Evolutionary conservation across 106 monocot genomes (phyloP).

Genomic region (Apostasia ramifera): DNA sequence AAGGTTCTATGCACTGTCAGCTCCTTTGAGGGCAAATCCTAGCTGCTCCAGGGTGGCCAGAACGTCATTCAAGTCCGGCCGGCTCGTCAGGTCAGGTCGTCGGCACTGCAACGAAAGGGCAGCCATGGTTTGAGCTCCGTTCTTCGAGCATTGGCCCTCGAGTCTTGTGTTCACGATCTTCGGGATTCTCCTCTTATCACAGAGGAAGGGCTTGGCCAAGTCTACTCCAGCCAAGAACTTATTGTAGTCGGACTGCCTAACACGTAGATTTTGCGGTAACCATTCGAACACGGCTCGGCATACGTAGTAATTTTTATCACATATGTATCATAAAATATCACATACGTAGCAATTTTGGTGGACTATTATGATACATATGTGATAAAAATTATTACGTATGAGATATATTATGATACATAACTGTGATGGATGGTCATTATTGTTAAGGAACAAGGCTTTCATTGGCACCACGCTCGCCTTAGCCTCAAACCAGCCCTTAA

Average conservation of each 20-base stretch:
- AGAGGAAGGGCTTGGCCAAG: background rate
- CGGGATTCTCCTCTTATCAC: background rate
- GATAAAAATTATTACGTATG: too few species aligned
- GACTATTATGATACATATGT: too few species aligned
- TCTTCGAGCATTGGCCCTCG: background rate
- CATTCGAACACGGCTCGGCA: too few species aligned
- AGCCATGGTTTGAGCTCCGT: background rate
- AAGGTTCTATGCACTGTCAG: too few species aligned
- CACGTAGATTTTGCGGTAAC: too few species aligned
- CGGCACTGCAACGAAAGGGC: background rate
- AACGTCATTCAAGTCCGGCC: background rate
- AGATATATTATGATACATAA: too few species aligned
- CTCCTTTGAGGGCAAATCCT: constrained; percentile 7
- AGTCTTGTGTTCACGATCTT: background rate
- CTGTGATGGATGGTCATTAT: background rate
- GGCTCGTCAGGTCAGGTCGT: background rate
- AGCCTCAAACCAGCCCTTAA: too few species aligned
- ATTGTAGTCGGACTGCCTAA: too few species aligned
- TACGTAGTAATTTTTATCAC: background rate
- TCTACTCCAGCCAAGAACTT: background rate
- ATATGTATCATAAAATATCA: too few species aligned
- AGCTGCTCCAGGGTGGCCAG: constrained; percentile 1
- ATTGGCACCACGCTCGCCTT: too few species aligned
- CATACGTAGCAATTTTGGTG: too few species aligned
- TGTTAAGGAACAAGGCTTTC: too few species aligned